Evolutionary conservation across 176 grass and related monocot species (phyloP).

Genomic region (Phoenix dactylifera): DNA sequence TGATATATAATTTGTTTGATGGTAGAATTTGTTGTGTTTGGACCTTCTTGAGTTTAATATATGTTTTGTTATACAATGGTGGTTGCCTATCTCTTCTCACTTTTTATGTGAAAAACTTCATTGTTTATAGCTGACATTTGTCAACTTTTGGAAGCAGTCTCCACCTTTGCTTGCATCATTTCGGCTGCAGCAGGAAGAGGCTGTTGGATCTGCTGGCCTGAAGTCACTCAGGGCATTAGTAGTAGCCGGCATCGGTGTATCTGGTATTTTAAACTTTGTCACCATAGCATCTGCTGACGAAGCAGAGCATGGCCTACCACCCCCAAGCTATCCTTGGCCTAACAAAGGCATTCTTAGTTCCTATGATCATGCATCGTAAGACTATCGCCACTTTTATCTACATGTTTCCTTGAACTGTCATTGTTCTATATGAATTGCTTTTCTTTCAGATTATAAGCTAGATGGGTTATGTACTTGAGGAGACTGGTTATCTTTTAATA

Average conservation of each 20-base stretch:
- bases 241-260: slow-evolving; percentile 62
- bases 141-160: slow-evolving; percentile 25
- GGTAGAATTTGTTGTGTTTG: too few relatives aligned
- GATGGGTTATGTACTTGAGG: too few relatives aligned
- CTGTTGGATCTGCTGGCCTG: slow-evolving; percentile 33
- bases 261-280: slow-evolving; percentile 63
- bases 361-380: slow-evolving; percentile 94
- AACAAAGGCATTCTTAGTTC: slow-evolving; percentile 94
- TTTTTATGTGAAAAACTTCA: too few relatives aligned
- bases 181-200: slow-evolving; percentile 50
- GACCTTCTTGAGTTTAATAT: too few relatives aligned
- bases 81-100: too few relatives aligned
- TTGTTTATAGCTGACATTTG: too few relatives aligned
- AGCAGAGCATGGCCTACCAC: slow-evolving; percentile 75
- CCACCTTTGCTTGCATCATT: slow-evolving; percentile 46
- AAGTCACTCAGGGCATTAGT: slow-evolving; percentile 52
- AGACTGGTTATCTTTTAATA: too few relatives aligned
- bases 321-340: slow-evolving; percentile 81
- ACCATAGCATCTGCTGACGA: slow-evolving; percentile 84
- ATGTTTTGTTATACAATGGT: too few relatives aligned
- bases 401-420: too few relatives aligned
- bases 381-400: background rate
- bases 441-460: too few relatives aligned
- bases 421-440: too few relatives aligned
- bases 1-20: too few relatives aligned